Conservation (phyloP, 2,329 filamentous ascomycete genomes). For the Ophiocordyceps camponoti-saundersi region DNA sequence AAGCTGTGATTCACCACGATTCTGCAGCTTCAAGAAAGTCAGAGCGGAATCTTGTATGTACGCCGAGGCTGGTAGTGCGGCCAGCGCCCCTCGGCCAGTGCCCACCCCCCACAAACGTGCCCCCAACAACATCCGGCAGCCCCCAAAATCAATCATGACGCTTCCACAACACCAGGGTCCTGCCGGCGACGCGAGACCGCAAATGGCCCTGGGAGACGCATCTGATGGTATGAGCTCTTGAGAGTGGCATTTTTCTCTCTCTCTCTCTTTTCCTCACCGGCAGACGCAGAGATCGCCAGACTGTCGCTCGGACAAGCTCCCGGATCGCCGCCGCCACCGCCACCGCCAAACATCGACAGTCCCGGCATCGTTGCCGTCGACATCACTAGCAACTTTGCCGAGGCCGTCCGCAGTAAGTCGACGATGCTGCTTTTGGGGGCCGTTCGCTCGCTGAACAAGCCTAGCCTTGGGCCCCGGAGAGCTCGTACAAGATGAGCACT, state of each 20-base stretch:
- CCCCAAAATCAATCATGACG: background rate
- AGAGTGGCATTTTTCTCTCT: background rate
- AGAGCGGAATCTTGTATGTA: too few species aligned
- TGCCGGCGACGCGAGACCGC: background rate
- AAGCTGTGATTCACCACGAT: too few species aligned
- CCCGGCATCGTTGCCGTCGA: slow-evolving; percentile 38
- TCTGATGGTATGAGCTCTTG: slow-evolving; percentile 15
- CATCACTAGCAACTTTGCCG: slow-evolving; percentile 37
- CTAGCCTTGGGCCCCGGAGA: slow-evolving; percentile 62
- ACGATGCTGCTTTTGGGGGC: slow-evolving; percentile 5
- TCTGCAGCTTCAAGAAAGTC: too few species aligned
- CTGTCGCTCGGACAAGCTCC: slow-evolving; percentile 20
- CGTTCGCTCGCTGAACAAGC: background rate
- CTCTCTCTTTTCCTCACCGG: background rate
- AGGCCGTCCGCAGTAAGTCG: slow-evolving; percentile 31
- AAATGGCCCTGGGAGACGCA: slow-evolving; percentile 3
- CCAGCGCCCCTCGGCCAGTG: too few species aligned
- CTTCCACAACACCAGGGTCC: background rate
- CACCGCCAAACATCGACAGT: slow-evolving; percentile 22
- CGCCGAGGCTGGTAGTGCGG: too few species aligned
- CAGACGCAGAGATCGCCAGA: slow-evolving; percentile 19
- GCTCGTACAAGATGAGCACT: slow-evolving; percentile 83
- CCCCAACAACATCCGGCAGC: background rate
- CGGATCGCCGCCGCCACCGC: slow-evolving; percentile 13
- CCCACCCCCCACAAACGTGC: background rate